These are phyloP conservation scores for Digitaria exilis DNA, from an alignment of 202 grass and related monocot species.

Conservation along the genomic window DNA sequence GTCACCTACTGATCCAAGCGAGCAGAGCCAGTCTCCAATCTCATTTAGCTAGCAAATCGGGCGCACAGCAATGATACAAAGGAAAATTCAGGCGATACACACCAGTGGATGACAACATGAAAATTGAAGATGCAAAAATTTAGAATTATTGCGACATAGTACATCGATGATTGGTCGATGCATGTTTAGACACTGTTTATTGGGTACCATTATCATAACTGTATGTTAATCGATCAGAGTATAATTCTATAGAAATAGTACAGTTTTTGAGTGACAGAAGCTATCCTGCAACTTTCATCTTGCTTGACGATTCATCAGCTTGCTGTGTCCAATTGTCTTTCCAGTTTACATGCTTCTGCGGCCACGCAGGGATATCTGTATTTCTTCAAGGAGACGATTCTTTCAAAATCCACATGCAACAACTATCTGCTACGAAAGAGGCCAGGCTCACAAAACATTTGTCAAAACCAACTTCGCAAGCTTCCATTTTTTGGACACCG, in stretches of 20 bases:
- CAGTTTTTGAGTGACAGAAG: constrained; percentile 20
- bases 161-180: constrained; percentile 3
- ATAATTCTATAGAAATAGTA: background rate
- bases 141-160: background rate
- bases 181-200: constrained; percentile 6
- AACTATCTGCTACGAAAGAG: background rate
- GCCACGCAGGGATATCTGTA: background rate
- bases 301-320: background rate
- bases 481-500: too few species aligned
- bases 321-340: background rate
- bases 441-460: background rate
- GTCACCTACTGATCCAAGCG: constrained; percentile 49
- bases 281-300: background rate
- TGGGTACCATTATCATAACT: background rate
- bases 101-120: background rate
- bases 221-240: background rate
- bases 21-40: too few species aligned
- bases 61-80: background rate
- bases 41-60: background rate
- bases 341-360: background rate
- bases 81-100: background rate
- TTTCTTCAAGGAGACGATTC: background rate
- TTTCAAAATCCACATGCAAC: background rate
- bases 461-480: background rate
- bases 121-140: background rate